Evolutionary conservation across 169 alveolate genomes (phyloP), one percentile per base, ranked within the genome.

Genomic region (Eimeria mitis): DNA sequence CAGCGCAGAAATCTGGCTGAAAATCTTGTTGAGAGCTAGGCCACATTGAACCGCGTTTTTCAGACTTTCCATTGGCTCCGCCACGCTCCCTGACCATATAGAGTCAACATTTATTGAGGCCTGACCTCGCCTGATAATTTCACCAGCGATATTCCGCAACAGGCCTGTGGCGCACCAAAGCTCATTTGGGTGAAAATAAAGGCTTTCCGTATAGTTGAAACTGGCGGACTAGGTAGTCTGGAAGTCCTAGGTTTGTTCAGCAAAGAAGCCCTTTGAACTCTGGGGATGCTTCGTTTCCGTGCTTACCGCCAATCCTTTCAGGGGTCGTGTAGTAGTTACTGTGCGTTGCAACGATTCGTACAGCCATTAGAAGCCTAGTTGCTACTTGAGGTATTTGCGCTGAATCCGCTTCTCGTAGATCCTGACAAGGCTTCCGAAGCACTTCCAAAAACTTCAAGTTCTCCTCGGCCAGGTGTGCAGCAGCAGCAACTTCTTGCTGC

Each of bases 11-110:
- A 97, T 95, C 94, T 97, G 97, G 52, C 97, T 96, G 97, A 98
- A 99, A 31, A 98, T 98, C 54, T 95, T 95, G 85, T 98, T 98
- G 99, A 99, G 98, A 90, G 98, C 97, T 56, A 97, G 96, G 78
- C 99, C 99, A 96, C 99, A 98, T 70, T 97, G 98, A 84, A 98
- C 98, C 68, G 98, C 97, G 95, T 98, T 98, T 91, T 97, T 97
- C 42, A 99, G 97, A 28, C 85, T 85, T 79, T 34, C 68, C 94
- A 89, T 95, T 1, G 95, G 89, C 47, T 78, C 81, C 31, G 71
- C 89, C 70, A 95, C 96, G 6, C 44, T 96, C 89, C 97, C 98
- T 97, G 96, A 98, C 98, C 95, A 97, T 98, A 98, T 98, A 79
- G 98, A 98, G 70, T 97, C 97, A 56, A 97, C 98, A 94, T 98